Evolutionary conservation across 2,329 filamentous ascomycete genomes (phyloP).

Genomic region (Keithomyces neogunnii): DNA sequence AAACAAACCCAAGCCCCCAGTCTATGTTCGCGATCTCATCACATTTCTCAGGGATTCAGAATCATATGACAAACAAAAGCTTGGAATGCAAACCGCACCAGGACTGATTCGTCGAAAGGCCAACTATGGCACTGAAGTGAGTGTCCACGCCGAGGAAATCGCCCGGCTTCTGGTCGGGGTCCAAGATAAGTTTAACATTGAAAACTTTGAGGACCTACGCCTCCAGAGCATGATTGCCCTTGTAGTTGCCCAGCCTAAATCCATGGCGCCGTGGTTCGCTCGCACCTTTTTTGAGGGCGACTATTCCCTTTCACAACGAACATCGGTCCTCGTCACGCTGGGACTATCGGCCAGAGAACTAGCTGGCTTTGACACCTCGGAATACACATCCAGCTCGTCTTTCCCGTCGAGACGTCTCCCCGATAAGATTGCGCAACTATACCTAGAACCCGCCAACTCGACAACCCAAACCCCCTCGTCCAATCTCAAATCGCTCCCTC

Average conservation of each 20-base stretch:
- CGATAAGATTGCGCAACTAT: slow-evolving; percentile 63
- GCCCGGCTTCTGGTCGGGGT: slow-evolving; percentile 69
- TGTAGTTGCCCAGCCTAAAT: slow-evolving; percentile 63
- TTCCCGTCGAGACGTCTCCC: slow-evolving; percentile 82
- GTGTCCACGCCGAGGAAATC: slow-evolving; percentile 74
- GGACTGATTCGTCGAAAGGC: slow-evolving; percentile 80
- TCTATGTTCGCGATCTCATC: slow-evolving; percentile 85
- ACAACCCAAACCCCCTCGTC: slow-evolving; percentile 10
- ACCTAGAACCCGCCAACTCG: slow-evolving; percentile 32
- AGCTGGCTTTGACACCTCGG: slow-evolving; percentile 61
- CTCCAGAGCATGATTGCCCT: slow-evolving; percentile 77
- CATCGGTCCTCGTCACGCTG: slow-evolving; percentile 70
- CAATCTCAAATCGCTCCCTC: slow-evolving; percentile 41
- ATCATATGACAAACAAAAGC: slow-evolving; percentile 72
- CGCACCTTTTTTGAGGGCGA: slow-evolving; percentile 86
- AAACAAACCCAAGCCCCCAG: slow-evolving; percentile 74
- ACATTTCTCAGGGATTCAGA: slow-evolving; percentile 71
- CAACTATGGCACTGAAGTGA: slow-evolving; percentile 79
- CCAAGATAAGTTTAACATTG: slow-evolving; percentile 77
- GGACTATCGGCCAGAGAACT: slow-evolving; percentile 78
- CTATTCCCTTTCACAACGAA: slow-evolving; percentile 78
- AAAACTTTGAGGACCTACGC: slow-evolving; percentile 65
- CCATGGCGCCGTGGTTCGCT: slow-evolving; percentile 78
- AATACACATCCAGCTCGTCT: slow-evolving; percentile 37
- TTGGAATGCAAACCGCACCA: slow-evolving; percentile 71